These are phyloP conservation scores for Septoria linicola DNA, from an alignment of 2,329 filamentous ascomycete genomes.

Conservation along the genomic window DNA sequence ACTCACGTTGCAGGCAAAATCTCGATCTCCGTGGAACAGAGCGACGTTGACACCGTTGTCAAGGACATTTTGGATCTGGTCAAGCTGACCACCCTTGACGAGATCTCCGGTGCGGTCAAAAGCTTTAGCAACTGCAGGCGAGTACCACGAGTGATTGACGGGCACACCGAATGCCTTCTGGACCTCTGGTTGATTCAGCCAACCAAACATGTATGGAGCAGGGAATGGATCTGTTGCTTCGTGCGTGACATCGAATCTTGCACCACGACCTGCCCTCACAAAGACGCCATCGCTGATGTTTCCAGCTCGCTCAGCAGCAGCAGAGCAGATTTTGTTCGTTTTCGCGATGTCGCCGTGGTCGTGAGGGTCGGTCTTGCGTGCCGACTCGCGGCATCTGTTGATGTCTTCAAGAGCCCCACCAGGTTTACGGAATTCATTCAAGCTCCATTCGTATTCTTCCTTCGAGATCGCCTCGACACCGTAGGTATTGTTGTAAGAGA, in stretches of 20 bases:
- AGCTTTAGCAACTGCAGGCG: slow-evolving; percentile 44
- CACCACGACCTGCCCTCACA: slow-evolving; percentile 43
- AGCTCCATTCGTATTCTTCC: slow-evolving; percentile 37
- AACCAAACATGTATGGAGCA: slow-evolving; percentile 54
- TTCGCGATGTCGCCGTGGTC: slow-evolving; percentile 44
- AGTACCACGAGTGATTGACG: slow-evolving; percentile 31
- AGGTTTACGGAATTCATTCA: slow-evolving; percentile 47
- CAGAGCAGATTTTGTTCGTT: slow-evolving; percentile 33
- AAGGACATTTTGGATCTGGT: slow-evolving; percentile 45
- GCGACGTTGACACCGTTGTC: slow-evolving; percentile 56
- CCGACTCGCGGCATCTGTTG: slow-evolving; percentile 51
- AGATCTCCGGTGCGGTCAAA: slow-evolving; percentile 46
- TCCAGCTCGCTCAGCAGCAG: slow-evolving; percentile 41
- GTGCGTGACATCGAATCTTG: slow-evolving; percentile 58
- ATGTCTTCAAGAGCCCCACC: slow-evolving; percentile 58
- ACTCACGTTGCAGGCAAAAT: slow-evolving; percentile 49
- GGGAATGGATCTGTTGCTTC: slow-evolving; percentile 44
- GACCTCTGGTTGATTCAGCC: slow-evolving; percentile 57
- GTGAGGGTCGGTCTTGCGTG: slow-evolving; percentile 51
- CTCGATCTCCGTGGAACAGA: slow-evolving; percentile 67
- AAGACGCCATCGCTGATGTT: slow-evolving; percentile 51
- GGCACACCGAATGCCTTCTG: slow-evolving; percentile 60
- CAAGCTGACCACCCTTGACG: slow-evolving; percentile 35
- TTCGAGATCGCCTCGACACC: slow-evolving; percentile 54
- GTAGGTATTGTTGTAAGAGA: slow-evolving; percentile 60